Base-by-base conservation (phyloP, 2,329 filamentous ascomycete species). In the Fusarium vanettenii region DNA sequence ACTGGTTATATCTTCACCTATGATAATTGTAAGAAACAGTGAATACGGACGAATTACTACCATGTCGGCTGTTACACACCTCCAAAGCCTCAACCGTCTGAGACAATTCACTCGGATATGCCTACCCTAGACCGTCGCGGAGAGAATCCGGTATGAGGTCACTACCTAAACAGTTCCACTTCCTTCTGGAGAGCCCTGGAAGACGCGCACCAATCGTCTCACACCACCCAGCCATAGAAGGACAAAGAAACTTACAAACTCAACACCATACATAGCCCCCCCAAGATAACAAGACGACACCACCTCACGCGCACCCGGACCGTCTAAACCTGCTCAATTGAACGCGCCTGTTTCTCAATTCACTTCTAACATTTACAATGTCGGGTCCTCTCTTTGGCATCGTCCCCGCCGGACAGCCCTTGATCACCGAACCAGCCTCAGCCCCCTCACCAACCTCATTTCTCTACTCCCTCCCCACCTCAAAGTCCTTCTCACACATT, bases 401-500 rank as follows among this genome's bases (percentile, higher is more conserved):
- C 74, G 85, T 92, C 66, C 90, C 91, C 14, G 87, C 90, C 27
- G 90, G 90, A 67, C 88, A 88, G 70, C 87, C 89, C 2, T 85
- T 91, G 61, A 85, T 92, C 67, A 89, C 87, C 2, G 80, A 82
- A 1, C 90, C 91, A 1, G 85, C 87, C 33, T 86, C 87, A n/a
- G 81, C 85, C 16, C 90, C 87, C 1, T 86, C 88, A 1, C 84
- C 85, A 60, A 88, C 87, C 3, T 89, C 87, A n/a, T 87, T 90
- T 76, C 85, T 91, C 66, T 92, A 89, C 82, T 83, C 84, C 60
- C 84, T 90, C 3, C 82, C 85, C 14, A 76, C 83, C n/a, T 70
- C 77, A 65, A 86, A 86, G 50, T 78, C 90, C 61, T 95, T 97
- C 82, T 91, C 93, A 18, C 95, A 98, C 82, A 89, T 98, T 65